phyloP scores from a whole-genome alignment of 306 rosid species.

The Ziziphus jujuba region DNA sequence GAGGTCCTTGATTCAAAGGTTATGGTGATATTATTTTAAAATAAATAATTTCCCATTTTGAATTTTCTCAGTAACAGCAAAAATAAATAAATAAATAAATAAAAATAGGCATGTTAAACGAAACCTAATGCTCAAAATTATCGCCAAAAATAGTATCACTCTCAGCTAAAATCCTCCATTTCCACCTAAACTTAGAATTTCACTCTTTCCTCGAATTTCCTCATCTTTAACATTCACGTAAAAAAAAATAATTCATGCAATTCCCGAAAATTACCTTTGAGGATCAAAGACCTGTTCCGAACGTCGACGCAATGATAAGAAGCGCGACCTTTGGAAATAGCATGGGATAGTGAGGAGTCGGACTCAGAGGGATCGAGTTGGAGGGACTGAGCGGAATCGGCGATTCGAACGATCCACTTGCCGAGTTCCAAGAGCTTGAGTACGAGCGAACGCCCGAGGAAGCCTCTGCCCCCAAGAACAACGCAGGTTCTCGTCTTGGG shows the following conservation, averaged over 20 bases:
- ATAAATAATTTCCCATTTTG: no score
- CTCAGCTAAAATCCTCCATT: background rate
- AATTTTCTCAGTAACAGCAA: no score
- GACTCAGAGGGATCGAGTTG: constrained; percentile 46
- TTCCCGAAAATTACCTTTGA: constrained; percentile 38
- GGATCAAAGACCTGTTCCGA: constrained; percentile 47
- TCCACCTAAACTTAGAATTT: background rate
- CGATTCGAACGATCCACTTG: constrained; percentile 76
- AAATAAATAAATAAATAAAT: background rate
- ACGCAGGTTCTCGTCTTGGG: constrained; percentile 68
- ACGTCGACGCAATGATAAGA: constrained; percentile 61
- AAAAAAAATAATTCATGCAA: constrained; percentile 6
- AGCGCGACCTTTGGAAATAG: constrained; percentile 68
- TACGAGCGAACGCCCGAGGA: constrained; percentile 73
- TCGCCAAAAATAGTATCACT: background rate
- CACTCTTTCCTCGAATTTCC: background rate
- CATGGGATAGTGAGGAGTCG: constrained; percentile 52
- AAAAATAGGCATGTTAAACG: no score
- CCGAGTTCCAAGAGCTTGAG: constrained; percentile 54
- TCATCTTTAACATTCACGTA: constrained; percentile 2
- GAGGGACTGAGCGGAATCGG: constrained; percentile 64
- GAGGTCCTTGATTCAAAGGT: background rate
- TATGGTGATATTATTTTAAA: no score
- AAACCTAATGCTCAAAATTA: background rate
- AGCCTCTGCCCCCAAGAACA: constrained; percentile 75